These are phyloP conservation scores for Warburgia ugandensis DNA, from an alignment of 164 flowering plant genomes.

Conservation along the genomic window DNA sequence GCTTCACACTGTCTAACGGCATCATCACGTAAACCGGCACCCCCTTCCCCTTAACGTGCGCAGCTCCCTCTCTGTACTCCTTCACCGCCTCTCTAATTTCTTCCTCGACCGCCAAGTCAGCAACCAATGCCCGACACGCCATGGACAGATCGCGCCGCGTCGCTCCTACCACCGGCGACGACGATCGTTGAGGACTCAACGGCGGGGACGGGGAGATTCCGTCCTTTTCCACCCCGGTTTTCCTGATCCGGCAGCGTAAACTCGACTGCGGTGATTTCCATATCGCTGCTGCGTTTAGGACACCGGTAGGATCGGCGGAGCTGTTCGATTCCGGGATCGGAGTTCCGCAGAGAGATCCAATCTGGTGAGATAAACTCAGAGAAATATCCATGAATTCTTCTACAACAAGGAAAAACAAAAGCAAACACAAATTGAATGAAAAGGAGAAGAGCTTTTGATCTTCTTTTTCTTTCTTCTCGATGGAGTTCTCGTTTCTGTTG, in stretches of 20 bases:
- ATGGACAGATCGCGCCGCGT: conserved; percentile 52
- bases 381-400: conserved; percentile 27
- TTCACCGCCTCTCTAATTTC: conserved; percentile 1
- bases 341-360: conserved; percentile 45
- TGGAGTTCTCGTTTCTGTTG: neutral
- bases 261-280: conserved; percentile 38
- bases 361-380: conserved; percentile 40
- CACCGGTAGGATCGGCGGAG: conserved; percentile 17
- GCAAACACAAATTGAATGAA: neutral
- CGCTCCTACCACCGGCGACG: conserved; percentile 39
- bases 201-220: conserved; percentile 64
- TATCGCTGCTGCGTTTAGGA: conserved; percentile 22
- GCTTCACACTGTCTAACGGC: conserved; percentile 91
- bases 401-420: neutral
- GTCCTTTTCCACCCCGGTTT: conserved; percentile 21
- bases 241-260: conserved; percentile 33
- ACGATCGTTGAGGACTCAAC: conserved; percentile 37
- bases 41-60: conserved; percentile 32
- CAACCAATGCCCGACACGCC: conserved; percentile 61
- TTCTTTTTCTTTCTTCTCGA: neutral
- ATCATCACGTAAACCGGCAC: conserved; percentile 96
- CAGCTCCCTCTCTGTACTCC: conserved; percentile 26
- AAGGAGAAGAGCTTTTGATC: neutral
- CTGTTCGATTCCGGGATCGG: conserved; percentile 18
- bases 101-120: neutral